phyloP scores from a whole-genome alignment of 1,139 yeast species.

The Suhomyces bokatorum region DNA sequence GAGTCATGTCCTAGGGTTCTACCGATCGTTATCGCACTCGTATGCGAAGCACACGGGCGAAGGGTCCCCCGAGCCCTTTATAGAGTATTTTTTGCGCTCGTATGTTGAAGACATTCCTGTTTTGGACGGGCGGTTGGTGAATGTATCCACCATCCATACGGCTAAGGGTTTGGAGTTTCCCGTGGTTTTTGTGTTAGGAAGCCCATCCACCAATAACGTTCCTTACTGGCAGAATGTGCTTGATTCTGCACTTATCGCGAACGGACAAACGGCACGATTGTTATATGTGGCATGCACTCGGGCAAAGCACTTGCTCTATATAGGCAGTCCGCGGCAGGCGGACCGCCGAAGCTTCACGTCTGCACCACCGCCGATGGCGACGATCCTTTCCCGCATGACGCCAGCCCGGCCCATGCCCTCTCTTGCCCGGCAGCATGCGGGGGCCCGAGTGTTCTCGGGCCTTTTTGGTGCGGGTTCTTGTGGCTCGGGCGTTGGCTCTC shows the following conservation, averaged over 20 bases:
- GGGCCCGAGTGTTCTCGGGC: neutral
- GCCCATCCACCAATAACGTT: conserved; percentile 13
- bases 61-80: conserved; percentile 24
- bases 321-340: conserved; percentile 5
- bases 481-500: too few species aligned
- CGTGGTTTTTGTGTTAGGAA: conserved; percentile 56
- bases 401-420: neutral
- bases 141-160: conserved; percentile 65
- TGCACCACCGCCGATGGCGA: neutral
- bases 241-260: conserved; percentile 2
- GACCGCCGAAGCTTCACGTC: neutral
- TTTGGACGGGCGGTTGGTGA: conserved; percentile 34
- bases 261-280: conserved; percentile 30
- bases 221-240: conserved; percentile 24
- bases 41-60: conserved; percentile 19
- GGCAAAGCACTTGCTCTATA: conserved; percentile 54
- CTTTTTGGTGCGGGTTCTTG: too few species aligned
- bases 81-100: conserved; percentile 43
- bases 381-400: neutral
- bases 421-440: neutral
- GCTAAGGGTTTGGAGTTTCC: conserved; percentile 76
- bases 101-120: conserved; percentile 46
- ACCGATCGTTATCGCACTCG: conserved; percentile 26
- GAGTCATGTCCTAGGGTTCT: conserved; percentile 27
- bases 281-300: conserved; percentile 69